These are phyloP conservation scores for Rhododendron griersonianum DNA, from an alignment of 148 eudicot species.

Conservation along the genomic window DNA sequence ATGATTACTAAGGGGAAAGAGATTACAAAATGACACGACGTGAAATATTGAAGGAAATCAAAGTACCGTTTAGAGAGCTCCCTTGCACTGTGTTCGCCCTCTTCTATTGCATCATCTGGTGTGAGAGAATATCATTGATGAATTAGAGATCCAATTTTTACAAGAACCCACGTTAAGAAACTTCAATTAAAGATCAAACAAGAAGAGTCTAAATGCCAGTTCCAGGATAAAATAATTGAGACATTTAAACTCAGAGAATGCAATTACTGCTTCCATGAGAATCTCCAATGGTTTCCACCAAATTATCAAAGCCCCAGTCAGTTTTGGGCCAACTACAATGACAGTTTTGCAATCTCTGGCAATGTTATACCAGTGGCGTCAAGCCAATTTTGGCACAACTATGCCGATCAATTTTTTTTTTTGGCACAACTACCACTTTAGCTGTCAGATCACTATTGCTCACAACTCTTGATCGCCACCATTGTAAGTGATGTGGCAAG, in stretches of 20 bases:
- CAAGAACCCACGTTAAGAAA: background rate
- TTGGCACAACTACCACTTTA: background rate
- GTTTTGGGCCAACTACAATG: background rate
- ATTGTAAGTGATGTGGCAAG: background rate
- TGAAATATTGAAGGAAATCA: background rate
- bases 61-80: slow-evolving; percentile 62
- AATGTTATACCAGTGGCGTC: background rate
- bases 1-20: background rate
- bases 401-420: background rate
- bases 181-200: background rate
- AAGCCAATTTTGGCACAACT: background rate
- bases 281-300: background rate
- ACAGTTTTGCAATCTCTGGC: background rate
- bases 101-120: slow-evolving; percentile 48
- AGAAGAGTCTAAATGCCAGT: background rate
- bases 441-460: background rate
- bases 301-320: background rate
- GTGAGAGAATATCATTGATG: background rate
- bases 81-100: slow-evolving; percentile 29
- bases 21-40: background rate
- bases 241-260: background rate
- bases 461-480: background rate
- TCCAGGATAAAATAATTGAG: background rate
- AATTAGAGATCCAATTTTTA: background rate
- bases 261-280: background rate